Conservation (phyloP, 768 basidiomycete genomes). For the Calocera cornea region DNA sequence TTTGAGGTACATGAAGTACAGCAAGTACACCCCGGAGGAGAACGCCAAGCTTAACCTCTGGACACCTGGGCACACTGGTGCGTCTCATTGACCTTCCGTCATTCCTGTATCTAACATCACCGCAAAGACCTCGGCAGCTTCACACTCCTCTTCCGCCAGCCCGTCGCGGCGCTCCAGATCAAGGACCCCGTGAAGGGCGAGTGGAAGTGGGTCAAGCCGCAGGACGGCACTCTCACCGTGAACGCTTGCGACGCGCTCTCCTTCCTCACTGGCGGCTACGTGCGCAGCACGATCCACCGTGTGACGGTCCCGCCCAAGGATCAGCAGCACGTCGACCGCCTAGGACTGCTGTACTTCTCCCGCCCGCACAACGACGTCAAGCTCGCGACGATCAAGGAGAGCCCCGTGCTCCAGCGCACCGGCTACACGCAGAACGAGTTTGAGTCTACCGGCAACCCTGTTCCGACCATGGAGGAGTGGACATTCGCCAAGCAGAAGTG, state of each 20-base stretch:
- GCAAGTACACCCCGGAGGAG: constrained; percentile 32
- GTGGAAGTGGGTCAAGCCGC: constrained; percentile 47
- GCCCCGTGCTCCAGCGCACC: constrained; percentile 35
- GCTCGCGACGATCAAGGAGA: constrained; percentile 34
- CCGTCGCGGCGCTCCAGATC: constrained; percentile 45
- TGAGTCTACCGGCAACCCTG: constrained; percentile 19
- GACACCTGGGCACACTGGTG: constrained; percentile 33
- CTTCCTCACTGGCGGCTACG: constrained; percentile 47
- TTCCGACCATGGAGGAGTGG: constrained; percentile 41
- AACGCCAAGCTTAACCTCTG: constrained; percentile 28
- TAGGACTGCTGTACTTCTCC: constrained; percentile 47
- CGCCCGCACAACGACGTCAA: constrained; percentile 38
- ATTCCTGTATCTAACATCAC: background rate
- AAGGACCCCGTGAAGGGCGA: constrained; percentile 33
- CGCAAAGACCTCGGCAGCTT: constrained; percentile 39
- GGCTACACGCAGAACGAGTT: constrained; percentile 31
- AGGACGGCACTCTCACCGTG: constrained; percentile 45
- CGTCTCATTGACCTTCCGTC: background rate
- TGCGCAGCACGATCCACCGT: constrained; percentile 46
- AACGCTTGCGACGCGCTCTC: constrained; percentile 49
- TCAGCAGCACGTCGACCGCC: constrained; percentile 36
- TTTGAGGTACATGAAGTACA: constrained; percentile 43
- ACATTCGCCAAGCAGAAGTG: constrained; percentile 40
- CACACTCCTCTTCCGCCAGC: constrained; percentile 48
- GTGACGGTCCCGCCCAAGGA: constrained; percentile 46